phyloP scores from a whole-genome alignment of 2,329 filamentous ascomycete genomes.

The Thelonectria blattea region DNA sequence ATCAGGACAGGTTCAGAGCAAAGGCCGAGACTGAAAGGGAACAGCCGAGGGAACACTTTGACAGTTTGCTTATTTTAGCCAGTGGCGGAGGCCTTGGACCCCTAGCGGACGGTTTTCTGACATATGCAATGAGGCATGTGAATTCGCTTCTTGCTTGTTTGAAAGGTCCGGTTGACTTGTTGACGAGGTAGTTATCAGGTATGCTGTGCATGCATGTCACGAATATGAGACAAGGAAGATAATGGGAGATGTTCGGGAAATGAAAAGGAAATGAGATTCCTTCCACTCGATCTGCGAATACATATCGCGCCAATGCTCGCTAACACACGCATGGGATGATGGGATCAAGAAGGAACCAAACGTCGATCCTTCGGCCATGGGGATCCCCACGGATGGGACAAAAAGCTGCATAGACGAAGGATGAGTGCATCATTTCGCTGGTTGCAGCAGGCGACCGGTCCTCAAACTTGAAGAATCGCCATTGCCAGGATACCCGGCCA shows the following conservation, averaged over 20 bases:
- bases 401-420: conserved; percentile 10
- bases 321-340: conserved; percentile 7
- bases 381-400: not conserved
- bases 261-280: not conserved
- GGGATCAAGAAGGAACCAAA: conserved; percentile 1
- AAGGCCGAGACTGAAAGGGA: not conserved
- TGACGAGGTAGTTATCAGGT: not conserved
- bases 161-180: not conserved
- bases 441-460: conserved; percentile 1
- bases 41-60: not conserved
- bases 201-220: not conserved
- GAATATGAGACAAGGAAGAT: not conserved
- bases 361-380: conserved; percentile 12
- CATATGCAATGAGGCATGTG: not conserved
- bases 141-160: not conserved
- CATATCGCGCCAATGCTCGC: not conserved
- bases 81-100: conserved; percentile 2
- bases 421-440: conserved; percentile 5
- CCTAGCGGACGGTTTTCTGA: not conserved
- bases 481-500: not conserved
- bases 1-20: not conserved
- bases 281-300: too few relatives aligned
- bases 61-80: conserved; percentile 8
- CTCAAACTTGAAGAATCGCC: not conserved
- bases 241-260: not conserved